Conservation (phyloP, 2,329 filamentous ascomycete genomes). For the Dactylella cylindrospora region DNA sequence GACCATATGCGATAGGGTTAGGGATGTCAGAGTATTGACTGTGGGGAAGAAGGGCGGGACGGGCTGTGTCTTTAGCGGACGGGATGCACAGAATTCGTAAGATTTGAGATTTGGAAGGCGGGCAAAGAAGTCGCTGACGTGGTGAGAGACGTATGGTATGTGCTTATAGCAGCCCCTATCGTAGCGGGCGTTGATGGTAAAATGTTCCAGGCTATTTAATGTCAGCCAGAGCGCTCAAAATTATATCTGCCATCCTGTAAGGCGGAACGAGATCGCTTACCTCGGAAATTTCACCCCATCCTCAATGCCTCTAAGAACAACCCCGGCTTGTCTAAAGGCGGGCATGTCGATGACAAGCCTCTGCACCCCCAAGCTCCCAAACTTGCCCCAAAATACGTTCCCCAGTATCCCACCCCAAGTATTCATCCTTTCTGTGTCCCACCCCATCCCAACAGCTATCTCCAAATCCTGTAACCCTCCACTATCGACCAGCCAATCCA, state of each 20-base stretch:
- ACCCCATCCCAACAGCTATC: slow-evolving; percentile 20
- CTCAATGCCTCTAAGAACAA: not conserved
- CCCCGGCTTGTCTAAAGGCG: too few relatives aligned
- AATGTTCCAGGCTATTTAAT: slow-evolving; percentile 1
- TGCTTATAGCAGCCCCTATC: too few relatives aligned
- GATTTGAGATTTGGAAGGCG: not conserved
- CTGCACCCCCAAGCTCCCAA: not conserved
- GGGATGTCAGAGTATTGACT: not conserved
- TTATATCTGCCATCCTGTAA: not conserved
- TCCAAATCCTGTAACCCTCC: slow-evolving; percentile 19
- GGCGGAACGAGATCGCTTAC: not conserved
- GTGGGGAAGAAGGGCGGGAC: not conserved
- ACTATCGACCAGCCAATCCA: slow-evolving; percentile 13
- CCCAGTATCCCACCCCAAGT: slow-evolving; percentile 8
- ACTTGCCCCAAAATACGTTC: not conserved
- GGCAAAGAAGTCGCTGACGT: not conserved
- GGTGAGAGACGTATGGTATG: not conserved
- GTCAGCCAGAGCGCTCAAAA: not conserved
- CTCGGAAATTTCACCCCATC: not conserved
- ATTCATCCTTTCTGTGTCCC: slow-evolving; percentile 12
- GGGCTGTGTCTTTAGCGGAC: not conserved
- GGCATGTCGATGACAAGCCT: not conserved
- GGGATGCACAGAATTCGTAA: slow-evolving; percentile 1
- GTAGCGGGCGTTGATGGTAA: not conserved
- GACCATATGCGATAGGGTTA: not conserved